Evolutionary conservation across 164 flowering plant genomes (phyloP).

Genomic region (Akebia trifoliata): DNA sequence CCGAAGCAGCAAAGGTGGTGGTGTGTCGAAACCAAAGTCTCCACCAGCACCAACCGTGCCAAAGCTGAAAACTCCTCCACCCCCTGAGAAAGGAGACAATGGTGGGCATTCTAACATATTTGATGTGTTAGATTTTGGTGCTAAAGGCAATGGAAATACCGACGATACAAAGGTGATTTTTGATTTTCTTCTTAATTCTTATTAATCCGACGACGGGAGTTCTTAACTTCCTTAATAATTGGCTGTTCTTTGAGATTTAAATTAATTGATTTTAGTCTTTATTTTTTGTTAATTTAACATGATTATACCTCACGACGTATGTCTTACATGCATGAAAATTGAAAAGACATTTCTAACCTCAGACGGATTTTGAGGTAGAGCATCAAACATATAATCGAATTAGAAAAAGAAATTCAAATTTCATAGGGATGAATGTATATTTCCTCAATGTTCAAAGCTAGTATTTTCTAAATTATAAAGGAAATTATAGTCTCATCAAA

Average conservation of each 20-base stretch:
- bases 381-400: no score
- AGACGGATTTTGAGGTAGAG: no score
- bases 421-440: no score
- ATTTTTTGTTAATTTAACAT: neutral
- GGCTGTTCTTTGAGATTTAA: neutral
- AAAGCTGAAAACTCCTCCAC: constrained; percentile 14
- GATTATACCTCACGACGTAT: neutral
- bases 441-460: no score
- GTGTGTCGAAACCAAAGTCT: constrained; percentile 31
- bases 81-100: constrained; percentile 26
- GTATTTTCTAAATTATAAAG: no score
- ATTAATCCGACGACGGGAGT: no score
- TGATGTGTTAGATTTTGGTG: constrained; percentile 74
- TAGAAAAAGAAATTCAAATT: no score
- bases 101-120: constrained; percentile 26
- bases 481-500: no score
- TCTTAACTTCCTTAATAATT: neutral
- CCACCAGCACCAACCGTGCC: constrained; percentile 21
- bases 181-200: neutral
- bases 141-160: constrained; percentile 72
- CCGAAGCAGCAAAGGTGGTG: constrained; percentile 15
- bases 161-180: constrained; percentile 84
- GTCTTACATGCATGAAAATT: neutral
- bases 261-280: neutral
- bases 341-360: no score